Percentiles rank a stretch among this genome's conserved stretches.
Conservation (phyloP, 495 filamentous ascomycete species). For the Massariosphaeria phaeospora region DNA sequence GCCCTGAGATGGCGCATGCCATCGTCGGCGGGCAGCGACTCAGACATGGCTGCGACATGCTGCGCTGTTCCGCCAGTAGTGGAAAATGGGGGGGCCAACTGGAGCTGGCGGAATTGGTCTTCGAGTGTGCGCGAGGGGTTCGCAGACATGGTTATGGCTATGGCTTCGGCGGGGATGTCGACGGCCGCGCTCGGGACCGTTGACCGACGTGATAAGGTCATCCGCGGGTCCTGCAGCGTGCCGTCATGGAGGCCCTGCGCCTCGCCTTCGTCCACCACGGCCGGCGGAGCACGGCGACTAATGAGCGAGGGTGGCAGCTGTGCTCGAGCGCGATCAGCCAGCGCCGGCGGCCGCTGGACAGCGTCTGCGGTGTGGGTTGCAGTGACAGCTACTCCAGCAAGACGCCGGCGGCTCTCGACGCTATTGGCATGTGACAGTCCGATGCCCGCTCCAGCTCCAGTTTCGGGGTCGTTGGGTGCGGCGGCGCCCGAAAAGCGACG, state of each 20-base stretch:
- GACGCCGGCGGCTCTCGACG: not conserved
- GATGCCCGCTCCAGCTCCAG: too few relatives aligned
- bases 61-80: conserved; percentile 13
- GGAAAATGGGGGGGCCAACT: conserved; percentile 11
- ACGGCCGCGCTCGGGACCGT: conserved; percentile 5
- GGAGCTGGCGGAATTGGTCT: conserved; percentile 38
- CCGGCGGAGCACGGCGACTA: conserved; percentile 9
- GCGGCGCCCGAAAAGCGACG: conserved; percentile 56
- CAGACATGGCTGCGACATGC: conserved; percentile 31
- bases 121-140: conserved; percentile 35
- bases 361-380: not conserved
- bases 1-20: conserved; percentile 73
- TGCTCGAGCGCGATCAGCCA: not conserved
- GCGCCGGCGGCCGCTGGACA: not conserved
- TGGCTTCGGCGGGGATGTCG: conserved; percentile 19
- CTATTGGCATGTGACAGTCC: conserved; percentile 31
- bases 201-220: conserved; percentile 14
- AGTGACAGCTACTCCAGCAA: not conserved
- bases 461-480: conserved; percentile 38
- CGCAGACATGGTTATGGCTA: conserved; percentile 27
- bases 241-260: conserved; percentile 1
- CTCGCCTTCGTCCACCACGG: not conserved
- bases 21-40: conserved; percentile 79
- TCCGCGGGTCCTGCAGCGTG: conserved; percentile 4
- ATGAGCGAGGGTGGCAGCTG: not conserved